A percentile compares a stretch with the other conserved stretches of the same genome.
phyloP scores from a whole-genome alignment of 2,329 filamentous ascomycete genomes.

The Alternaria atra region DNA sequence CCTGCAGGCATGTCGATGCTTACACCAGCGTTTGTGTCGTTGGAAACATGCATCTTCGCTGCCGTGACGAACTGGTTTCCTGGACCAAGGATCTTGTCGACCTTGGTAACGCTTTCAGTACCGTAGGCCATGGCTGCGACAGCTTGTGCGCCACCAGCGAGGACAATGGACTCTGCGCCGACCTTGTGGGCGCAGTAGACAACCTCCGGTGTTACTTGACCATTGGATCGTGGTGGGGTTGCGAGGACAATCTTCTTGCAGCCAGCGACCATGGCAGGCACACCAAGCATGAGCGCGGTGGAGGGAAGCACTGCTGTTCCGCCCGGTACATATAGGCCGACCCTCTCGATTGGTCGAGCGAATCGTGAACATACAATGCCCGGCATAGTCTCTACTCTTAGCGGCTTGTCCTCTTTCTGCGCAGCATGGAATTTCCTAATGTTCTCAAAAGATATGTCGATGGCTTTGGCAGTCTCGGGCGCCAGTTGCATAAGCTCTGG shows the following conservation, averaged over 20 bases:
- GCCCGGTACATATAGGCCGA: constrained; percentile 95
- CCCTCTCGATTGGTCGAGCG: constrained; percentile 87
- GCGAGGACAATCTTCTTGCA: constrained; percentile 95
- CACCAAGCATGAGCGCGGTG: constrained; percentile 96
- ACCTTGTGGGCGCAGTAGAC: constrained; percentile 98
- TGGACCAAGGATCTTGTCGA: constrained; percentile 97
- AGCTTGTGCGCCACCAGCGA: constrained; percentile 94
- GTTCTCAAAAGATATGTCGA: constrained; percentile 92
- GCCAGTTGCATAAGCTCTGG: constrained; percentile 84
- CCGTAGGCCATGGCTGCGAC: constrained; percentile 97
- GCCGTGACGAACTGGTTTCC: constrained; percentile 99
- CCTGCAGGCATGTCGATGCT: constrained; percentile 99
- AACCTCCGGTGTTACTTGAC: constrained; percentile 92
- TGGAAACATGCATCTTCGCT: constrained; percentile 97
- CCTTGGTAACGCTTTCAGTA: constrained; percentile 91
- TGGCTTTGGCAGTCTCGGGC: constrained; percentile 86
- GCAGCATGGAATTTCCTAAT: constrained; percentile 94
- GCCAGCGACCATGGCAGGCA: constrained; percentile 95
- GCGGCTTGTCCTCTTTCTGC: constrained; percentile 82
- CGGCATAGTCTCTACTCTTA: constrained; percentile 96
- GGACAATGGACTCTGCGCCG: constrained; percentile 92
- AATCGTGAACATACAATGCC: constrained; percentile 95
- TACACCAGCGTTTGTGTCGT: constrained; percentile 94
- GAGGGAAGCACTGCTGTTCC: constrained; percentile 97
- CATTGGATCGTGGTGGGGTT: constrained; percentile 87